A percentile compares a stretch with the other conserved stretches of the same genome.
Evolutionary conservation across 306 rosid species (phyloP).

Genomic region (Quillaja saponaria): DNA sequence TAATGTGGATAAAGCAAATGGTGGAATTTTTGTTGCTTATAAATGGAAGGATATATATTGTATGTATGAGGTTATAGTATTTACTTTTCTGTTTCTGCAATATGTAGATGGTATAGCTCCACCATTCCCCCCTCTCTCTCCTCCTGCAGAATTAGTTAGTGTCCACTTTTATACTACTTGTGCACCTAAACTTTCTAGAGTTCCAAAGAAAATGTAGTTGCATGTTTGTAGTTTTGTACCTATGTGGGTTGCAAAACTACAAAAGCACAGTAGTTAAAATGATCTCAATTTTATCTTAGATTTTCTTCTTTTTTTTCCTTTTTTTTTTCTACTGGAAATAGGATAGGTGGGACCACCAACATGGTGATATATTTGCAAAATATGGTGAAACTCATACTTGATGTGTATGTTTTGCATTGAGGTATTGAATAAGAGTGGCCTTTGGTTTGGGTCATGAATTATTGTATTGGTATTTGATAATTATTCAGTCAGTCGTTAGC

Average conservation of each 20-base stretch:
- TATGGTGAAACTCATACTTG: background rate
- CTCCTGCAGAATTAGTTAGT: background rate
- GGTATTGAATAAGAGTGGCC: background rate
- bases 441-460: background rate
- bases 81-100: background rate
- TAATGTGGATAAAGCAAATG: too few relatives aligned
- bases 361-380: background rate
- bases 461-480: conserved; percentile 8
- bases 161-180: background rate
- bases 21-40: too few relatives aligned
- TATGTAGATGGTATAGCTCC: too few relatives aligned
- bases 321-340: background rate
- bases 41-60: too few relatives aligned
- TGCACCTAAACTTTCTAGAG: background rate
- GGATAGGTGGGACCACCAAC: background rate
- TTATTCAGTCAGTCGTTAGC: background rate
- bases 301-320: too few relatives aligned
- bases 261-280: background rate
- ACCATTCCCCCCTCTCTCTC: background rate
- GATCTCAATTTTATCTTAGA: too few relatives aligned
- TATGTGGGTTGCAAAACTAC: background rate
- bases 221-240: background rate
- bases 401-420: background rate
- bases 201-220: background rate
- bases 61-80: too few relatives aligned